Evolutionary conservation across 352 stramenopile species (phyloP), one percentile per base, ranked within the genome.

Genomic region (Pythium aristosporum): DNA sequence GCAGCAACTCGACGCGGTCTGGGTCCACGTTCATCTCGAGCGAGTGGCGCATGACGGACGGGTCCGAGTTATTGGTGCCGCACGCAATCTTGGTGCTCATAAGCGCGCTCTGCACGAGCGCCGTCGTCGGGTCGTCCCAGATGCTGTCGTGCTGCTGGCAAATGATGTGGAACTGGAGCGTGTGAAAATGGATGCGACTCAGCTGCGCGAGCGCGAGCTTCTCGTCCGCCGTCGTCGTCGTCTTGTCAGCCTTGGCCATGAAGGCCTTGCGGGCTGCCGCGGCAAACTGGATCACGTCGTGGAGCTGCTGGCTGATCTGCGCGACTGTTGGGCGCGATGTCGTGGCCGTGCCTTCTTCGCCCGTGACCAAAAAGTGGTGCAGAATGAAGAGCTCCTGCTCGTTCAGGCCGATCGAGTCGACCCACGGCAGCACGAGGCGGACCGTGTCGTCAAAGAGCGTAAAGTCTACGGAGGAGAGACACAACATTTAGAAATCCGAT

Each of bases 81-180:
- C 85, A 94, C 21, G 83, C 85, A 20, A 94, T 63, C 68, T 92
- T 94, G 23, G 80, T 88, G 51, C 83, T 92, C 80, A 94, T 91
- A 49, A 94, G 79, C 39, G 83, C 75, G 43, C 80, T 89, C 54
- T 94, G 83, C 16, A 92, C 67, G 32, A 94, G 65, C 32, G 85
- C 81, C 25, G 72, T 79, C 43, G 76, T 92, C 21, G 85, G 83
- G 56, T 91, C 78, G 32, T 79, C 80, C 83, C 83, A 92, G 30
- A 79, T 83, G 49, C 77, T 77, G 8, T 70, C 73, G 9, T 77
- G 54, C 51, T 80, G 76, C 53, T 94, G 85, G 69, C 85, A 94
- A 25, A 91, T 79, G 63, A 94, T 91, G 71, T 94, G 85, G 69
- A 94, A 94, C 49, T 92, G 85, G 25, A 94, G 73, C 49, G 85